A percentile compares a stretch with the other conserved stretches of the same genome.
These are phyloP conservation scores for Alternaria atra DNA, from an alignment of 2,329 filamentous ascomycete species.

Conservation along the genomic window DNA sequence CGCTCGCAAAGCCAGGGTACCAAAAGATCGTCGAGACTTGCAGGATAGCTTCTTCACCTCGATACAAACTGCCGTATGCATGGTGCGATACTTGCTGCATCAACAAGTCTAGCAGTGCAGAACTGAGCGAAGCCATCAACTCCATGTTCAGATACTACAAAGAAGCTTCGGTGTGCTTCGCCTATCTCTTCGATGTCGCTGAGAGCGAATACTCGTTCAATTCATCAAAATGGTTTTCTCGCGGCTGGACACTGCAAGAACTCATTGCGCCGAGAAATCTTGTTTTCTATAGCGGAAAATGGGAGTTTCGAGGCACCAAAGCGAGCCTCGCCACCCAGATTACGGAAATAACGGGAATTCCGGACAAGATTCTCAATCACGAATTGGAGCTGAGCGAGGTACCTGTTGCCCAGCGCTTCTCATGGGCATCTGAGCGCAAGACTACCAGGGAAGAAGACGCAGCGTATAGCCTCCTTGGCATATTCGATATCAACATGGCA, in stretches of 20 bases:
- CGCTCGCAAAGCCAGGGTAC: slow-evolving; percentile 16
- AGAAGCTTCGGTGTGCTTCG: slow-evolving; percentile 21
- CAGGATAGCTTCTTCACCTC: slow-evolving; percentile 7
- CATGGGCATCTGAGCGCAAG: slow-evolving; percentile 29
- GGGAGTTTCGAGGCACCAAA: slow-evolving; percentile 17
- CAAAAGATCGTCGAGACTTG: slow-evolving; percentile 19
- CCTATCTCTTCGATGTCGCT: slow-evolving; percentile 18
- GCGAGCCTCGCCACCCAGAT: slow-evolving; percentile 3
- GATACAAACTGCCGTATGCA: slow-evolving; percentile 10
- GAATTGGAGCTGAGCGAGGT: slow-evolving; percentile 9
- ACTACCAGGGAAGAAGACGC: slow-evolving; percentile 30
- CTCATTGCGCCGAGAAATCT: slow-evolving; percentile 20
- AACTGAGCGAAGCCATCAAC: slow-evolving; percentile 8
- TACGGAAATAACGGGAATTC: slow-evolving; percentile 17
- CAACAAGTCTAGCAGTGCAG: slow-evolving; percentile 20
- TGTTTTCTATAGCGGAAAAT: slow-evolving; percentile 17
- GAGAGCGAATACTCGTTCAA: slow-evolving; percentile 8
- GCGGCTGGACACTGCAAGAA: slow-evolving; percentile 16
- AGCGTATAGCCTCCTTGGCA: slow-evolving; percentile 27
- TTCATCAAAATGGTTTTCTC: slow-evolving; percentile 24
- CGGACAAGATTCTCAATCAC: slow-evolving; percentile 8
- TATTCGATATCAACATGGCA: slow-evolving; percentile 25
- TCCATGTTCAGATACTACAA: slow-evolving; percentile 23
- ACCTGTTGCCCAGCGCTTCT: slow-evolving; percentile 22
- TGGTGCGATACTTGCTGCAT: slow-evolving; percentile 33